phyloP scores from a whole-genome alignment of 768 basidiomycete species.

The Russula compacta region DNA sequence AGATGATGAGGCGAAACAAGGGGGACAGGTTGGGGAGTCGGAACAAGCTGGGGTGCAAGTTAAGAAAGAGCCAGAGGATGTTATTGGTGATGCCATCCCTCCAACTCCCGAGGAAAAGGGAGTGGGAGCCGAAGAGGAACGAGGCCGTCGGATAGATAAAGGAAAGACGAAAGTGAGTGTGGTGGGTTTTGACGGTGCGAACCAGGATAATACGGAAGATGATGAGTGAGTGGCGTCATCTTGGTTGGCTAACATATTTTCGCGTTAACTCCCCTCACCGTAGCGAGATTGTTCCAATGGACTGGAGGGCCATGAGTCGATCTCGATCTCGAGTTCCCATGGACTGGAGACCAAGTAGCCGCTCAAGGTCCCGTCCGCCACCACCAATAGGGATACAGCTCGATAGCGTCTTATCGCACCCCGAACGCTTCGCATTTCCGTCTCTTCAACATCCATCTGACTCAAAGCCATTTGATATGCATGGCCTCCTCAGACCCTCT shows the following conservation, averaged over 20 bases:
- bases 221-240: slow-evolving; percentile 51
- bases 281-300: slow-evolving; percentile 66
- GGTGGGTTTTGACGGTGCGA: slow-evolving; percentile 71
- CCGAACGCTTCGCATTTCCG: slow-evolving; percentile 19
- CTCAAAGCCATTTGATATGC: slow-evolving; percentile 33
- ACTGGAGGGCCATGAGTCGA: slow-evolving; percentile 87
- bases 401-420: slow-evolving; percentile 22
- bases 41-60: slow-evolving; percentile 18
- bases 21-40: slow-evolving; percentile 6
- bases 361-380: slow-evolving; percentile 70
- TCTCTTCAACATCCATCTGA: slow-evolving; percentile 20
- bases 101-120: slow-evolving; percentile 14
- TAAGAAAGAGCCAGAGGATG: slow-evolving; percentile 23
- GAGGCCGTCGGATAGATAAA: slow-evolving; percentile 73
- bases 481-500: slow-evolving; percentile 32
- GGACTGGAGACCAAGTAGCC: slow-evolving; percentile 80
- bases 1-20: slow-evolving; percentile 49
- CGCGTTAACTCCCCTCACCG: slow-evolving; percentile 22
- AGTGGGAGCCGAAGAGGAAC: slow-evolving; percentile 34
- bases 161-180: slow-evolving; percentile 71
- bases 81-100: slow-evolving; percentile 11
- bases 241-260: slow-evolving; percentile 18
- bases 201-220: slow-evolving; percentile 63
- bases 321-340: slow-evolving; percentile 85
- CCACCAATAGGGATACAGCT: slow-evolving; percentile 31